phyloP scores from a whole-genome alignment of 2,329 filamentous ascomycete species.

The Penicillium sclerotiorum region DNA sequence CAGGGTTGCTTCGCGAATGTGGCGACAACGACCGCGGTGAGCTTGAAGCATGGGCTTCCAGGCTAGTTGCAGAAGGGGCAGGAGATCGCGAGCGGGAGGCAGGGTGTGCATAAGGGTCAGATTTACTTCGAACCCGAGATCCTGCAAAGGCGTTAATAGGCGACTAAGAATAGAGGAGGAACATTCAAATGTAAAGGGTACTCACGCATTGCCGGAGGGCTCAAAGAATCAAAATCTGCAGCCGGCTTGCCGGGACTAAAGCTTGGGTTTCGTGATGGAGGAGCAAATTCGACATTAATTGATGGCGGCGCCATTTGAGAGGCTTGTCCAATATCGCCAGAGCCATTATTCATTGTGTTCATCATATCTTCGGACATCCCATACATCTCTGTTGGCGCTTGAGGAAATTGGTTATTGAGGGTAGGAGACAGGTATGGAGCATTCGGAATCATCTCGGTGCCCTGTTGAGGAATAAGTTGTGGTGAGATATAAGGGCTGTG shows the following conservation, averaged over 20 bases:
- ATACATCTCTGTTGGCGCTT: conserved; percentile 55
- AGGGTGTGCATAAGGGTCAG: conserved; percentile 59
- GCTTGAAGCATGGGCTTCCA: conserved; percentile 33
- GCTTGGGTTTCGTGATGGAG: conserved; percentile 66
- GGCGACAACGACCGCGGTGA: conserved; percentile 50
- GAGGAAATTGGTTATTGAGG: conserved; percentile 53
- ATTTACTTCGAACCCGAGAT: conserved; percentile 62
- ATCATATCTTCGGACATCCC: conserved; percentile 52
- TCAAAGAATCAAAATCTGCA: conserved; percentile 74
- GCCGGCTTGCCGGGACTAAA: conserved; percentile 70
- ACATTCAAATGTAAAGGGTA: neutral
- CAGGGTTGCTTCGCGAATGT: conserved; percentile 42
- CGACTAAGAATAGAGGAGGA: neutral
- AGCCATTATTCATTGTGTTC: conserved; percentile 49
- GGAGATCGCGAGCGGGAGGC: conserved; percentile 43
- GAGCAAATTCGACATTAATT: conserved; percentile 92
- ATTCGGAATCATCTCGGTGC: conserved; percentile 59
- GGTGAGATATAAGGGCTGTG: conserved; percentile 73
- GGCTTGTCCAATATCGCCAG: conserved; percentile 66
- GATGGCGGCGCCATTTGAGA: conserved; percentile 86
- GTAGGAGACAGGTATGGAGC: conserved; percentile 49
- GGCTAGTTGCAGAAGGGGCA: conserved; percentile 31
- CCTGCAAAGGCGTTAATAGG: conserved; percentile 39
- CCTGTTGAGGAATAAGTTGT: conserved; percentile 70
- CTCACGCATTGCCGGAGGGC: conserved; percentile 68